Percentiles rank a stretch among this genome's conserved stretches.
phyloP scores from a whole-genome alignment of 2,329 filamentous ascomycete species.

The Dissoconium aciculare region DNA sequence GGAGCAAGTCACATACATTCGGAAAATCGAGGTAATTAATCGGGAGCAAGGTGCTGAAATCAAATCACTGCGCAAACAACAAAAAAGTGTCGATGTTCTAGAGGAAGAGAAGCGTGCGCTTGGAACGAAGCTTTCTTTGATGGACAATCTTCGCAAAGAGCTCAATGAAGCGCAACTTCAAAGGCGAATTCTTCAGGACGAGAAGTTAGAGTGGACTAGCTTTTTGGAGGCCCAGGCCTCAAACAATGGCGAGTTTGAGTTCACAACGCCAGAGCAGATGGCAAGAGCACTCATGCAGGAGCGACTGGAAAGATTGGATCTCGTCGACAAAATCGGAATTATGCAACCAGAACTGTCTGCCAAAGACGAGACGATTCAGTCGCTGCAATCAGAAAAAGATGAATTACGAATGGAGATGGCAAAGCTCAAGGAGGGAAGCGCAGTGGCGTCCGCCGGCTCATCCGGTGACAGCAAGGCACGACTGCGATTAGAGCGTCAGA shows the following conservation, averaged over 20 bases:
- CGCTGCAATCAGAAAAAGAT: slow-evolving; percentile 54
- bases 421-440: slow-evolving; percentile 25
- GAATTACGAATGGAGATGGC: slow-evolving; percentile 55
- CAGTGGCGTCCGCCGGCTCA: slow-evolving; percentile 25
- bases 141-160: slow-evolving; percentile 60
- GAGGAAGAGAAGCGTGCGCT: slow-evolving; percentile 87
- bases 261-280: slow-evolving; percentile 76
- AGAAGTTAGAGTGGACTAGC: slow-evolving; percentile 71
- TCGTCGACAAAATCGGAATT: slow-evolving; percentile 67
- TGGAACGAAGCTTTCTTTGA: slow-evolving; percentile 59
- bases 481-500: slow-evolving; percentile 70
- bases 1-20: slow-evolving; percentile 85
- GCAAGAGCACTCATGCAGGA: slow-evolving; percentile 74
- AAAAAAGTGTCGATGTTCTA: slow-evolving; percentile 81
- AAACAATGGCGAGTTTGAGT: slow-evolving; percentile 49
- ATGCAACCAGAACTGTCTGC: slow-evolving; percentile 65
- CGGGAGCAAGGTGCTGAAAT: slow-evolving; percentile 67
- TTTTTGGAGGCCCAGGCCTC: slow-evolving; percentile 59
- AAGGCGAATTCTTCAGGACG: slow-evolving; percentile 74
- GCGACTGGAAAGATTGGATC: slow-evolving; percentile 59
- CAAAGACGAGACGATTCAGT: slow-evolving; percentile 59
- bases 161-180: slow-evolving; percentile 68
- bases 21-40: slow-evolving; percentile 64
- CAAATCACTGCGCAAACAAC: slow-evolving; percentile 62
- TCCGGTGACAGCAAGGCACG: slow-evolving; percentile 49